Conservation (phyloP, 805 yeast species). For the Candida adriatica region DNA sequence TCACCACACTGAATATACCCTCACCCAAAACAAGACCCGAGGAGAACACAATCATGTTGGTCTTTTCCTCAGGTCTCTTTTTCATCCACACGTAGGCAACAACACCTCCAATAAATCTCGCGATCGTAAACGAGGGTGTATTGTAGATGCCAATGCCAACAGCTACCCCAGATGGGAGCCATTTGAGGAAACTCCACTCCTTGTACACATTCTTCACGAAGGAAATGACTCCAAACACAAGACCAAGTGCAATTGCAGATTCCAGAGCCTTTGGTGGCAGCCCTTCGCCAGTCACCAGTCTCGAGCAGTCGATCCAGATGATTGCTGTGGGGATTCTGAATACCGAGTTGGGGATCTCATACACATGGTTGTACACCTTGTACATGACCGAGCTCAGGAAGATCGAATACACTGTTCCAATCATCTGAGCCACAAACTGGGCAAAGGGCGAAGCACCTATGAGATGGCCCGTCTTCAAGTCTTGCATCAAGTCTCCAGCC, state of each 20-base stretch:
- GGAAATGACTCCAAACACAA: conserved; percentile 62
- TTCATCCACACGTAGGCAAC: conserved; percentile 53
- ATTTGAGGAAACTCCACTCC: conserved; percentile 35
- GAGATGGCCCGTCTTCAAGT: conserved; percentile 87
- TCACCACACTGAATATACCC: conserved; percentile 79
- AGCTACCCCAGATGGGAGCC: conserved; percentile 91
- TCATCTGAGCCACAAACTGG: conserved; percentile 83
- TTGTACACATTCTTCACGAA: conserved; percentile 53
- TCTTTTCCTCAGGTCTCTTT: conserved; percentile 41
- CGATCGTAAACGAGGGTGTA: conserved; percentile 87
- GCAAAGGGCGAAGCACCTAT: conserved; percentile 89
- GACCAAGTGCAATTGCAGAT: conserved; percentile 55
- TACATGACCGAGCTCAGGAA: conserved; percentile 77
- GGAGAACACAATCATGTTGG: conserved; percentile 78
- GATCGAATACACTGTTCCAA: conserved; percentile 84
- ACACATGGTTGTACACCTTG: conserved; percentile 70
- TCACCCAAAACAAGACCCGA: conserved; percentile 93
- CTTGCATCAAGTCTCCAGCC: conserved; percentile 98
- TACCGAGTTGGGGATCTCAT: conserved; percentile 74
- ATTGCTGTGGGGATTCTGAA: conserved; percentile 93
- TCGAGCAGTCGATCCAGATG: conserved; percentile 94
- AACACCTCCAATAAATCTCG: conserved; percentile 86
- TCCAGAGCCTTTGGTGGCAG: conserved; percentile 72
- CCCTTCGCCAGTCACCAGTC: conserved; percentile 87
- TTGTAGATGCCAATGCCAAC: conserved; percentile 96